These are phyloP conservation scores for Zea mays DNA, from an alignment of 176 grass and related monocot species.

Conservation along the genomic window Zm-B73-REFERENCE-NAM-5.0 NC_050097.1:57827501-57828000, in stretches of 20 bases:
- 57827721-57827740: not conserved
- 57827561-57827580: constrained; percentile 1
- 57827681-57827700: not conserved
- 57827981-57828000: constrained; percentile 56
- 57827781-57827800: constrained; percentile 30
- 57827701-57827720: not conserved
- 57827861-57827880: constrained; percentile 35
- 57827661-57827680: too few species aligned
- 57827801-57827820: constrained; percentile 2
- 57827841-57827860: constrained; percentile 5
- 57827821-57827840: constrained; percentile 14
- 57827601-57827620: too few species aligned
- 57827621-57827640: too few species aligned
- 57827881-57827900: constrained; percentile 44
- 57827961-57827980: constrained; percentile 50
- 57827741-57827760: not conserved
- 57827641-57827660: too few species aligned
- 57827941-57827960: constrained; percentile 39
- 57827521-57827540: too few species aligned
- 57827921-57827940: constrained; percentile 51
- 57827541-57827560: not conserved
- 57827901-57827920: constrained; percentile 34
- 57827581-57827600: constrained; percentile 1
- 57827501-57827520: too few species aligned
- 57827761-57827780: constrained; percentile 7